Evolutionary conservation across 768 basidiomycete species (phyloP).

Genomic region (Lyophyllum atratum): DNA sequence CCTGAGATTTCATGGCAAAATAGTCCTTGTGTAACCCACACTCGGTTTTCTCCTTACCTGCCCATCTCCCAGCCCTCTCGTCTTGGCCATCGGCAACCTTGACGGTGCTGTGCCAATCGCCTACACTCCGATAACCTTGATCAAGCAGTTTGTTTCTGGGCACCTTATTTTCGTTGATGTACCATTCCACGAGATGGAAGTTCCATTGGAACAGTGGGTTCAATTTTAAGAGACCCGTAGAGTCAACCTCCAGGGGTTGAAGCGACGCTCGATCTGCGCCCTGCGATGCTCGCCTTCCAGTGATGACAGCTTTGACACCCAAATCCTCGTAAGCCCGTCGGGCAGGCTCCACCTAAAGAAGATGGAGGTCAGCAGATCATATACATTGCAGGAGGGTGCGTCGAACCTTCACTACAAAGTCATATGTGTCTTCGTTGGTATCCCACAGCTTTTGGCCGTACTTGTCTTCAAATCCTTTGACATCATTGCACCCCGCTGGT

Average conservation of each 20-base stretch:
- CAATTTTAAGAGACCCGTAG: conserved; percentile 88
- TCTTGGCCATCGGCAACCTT: conserved; percentile 70
- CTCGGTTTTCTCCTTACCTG: conserved; percentile 87
- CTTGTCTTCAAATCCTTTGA: conserved; percentile 74
- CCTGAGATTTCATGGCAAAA: conserved; percentile 69
- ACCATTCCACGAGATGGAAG: conserved; percentile 81
- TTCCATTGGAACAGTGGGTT: conserved; percentile 93
- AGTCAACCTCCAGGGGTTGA: conserved; percentile 87
- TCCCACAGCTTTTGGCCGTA: conserved; percentile 88
- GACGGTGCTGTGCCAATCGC: conserved; percentile 97
- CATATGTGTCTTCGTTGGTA: conserved; percentile 83
- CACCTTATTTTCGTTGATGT: conserved; percentile 79
- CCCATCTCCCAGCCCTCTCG: conserved; percentile 93
- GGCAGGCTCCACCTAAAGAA: conserved; percentile 84
- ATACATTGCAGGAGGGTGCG: not conserved
- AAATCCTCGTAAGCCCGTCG: conserved; percentile 83
- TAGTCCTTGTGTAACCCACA: conserved; percentile 96
- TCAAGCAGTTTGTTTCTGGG: conserved; percentile 87
- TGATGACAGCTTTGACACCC: conserved; percentile 84
- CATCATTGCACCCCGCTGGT: conserved; percentile 69
- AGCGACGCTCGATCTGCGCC: conserved; percentile 86
- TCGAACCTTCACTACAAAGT: conserved; percentile 87
- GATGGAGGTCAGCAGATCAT: not conserved
- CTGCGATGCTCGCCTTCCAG: conserved; percentile 92
- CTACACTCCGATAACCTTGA: conserved; percentile 93